A percentile compares a stretch with the other conserved stretches of the same genome.
These are phyloP conservation scores for Scenedesmus sp. DNA, from an alignment of 163 green algal species.

Conservation along the genomic window DNA sequence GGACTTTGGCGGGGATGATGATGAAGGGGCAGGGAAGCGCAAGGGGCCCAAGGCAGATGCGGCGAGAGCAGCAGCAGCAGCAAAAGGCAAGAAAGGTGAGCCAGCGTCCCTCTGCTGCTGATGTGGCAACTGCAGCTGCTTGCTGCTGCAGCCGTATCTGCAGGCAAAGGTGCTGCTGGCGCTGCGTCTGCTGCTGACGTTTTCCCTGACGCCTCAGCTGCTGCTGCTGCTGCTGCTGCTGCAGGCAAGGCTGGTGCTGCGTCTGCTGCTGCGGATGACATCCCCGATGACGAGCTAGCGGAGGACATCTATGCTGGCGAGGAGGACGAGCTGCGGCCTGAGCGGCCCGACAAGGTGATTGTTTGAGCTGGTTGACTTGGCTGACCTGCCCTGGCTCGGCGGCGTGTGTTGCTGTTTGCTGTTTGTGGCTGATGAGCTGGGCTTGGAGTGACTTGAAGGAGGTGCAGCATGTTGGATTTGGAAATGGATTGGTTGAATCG, in stretches of 20 bases:
- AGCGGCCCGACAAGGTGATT: conserved; percentile 27
- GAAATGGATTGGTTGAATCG: background rate
- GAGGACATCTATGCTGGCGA: conserved; percentile 54
- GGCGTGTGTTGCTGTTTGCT: too few species aligned
- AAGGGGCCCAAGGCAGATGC: background rate
- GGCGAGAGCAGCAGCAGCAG: background rate
- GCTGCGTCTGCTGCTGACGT: background rate
- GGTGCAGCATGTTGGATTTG: background rate
- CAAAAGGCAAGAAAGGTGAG: conserved; percentile 13
- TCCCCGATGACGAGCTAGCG: conserved; percentile 46
- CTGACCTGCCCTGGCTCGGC: too few species aligned
- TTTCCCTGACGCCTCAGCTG: background rate
- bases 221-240: background rate
- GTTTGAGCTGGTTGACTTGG: too few species aligned
- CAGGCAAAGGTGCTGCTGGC: background rate
- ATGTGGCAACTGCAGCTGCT: background rate
- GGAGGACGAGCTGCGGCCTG: conserved; percentile 50
- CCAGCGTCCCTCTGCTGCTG: background rate
- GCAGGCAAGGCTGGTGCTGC: background rate
- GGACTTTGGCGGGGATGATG: background rate
- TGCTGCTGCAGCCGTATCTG: background rate
- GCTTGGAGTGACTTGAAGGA: background rate
- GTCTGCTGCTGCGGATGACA: background rate
- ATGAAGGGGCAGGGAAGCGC: background rate
- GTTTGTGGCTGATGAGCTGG: background rate